These are phyloP conservation scores for Aspergillus texensis DNA, from an alignment of 2,329 filamentous ascomycete genomes.

Conservation along the genomic window DNA sequence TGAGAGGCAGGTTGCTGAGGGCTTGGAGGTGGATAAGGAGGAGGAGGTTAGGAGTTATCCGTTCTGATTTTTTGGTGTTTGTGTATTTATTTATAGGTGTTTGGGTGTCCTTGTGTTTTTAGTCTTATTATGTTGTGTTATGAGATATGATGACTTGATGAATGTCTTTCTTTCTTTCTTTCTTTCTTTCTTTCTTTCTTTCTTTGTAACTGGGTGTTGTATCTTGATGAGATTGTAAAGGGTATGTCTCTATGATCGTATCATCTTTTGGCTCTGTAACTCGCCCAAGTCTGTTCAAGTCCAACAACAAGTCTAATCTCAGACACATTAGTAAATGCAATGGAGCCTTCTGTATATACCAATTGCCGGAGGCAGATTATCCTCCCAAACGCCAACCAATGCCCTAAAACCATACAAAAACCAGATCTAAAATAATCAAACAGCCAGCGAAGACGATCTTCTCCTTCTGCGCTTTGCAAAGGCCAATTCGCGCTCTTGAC, in stretches of 20 bases:
- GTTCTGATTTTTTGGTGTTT: conserved; percentile 47
- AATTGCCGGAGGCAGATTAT: neutral
- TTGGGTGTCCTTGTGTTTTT: neutral
- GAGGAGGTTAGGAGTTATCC: conserved; percentile 66
- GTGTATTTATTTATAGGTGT: conserved; percentile 2
- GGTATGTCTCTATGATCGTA: neutral
- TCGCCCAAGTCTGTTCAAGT: neutral
- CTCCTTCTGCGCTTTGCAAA: conserved; percentile 37
- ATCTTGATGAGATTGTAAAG: neutral
- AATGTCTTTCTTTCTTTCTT: neutral
- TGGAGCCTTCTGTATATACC: neutral
- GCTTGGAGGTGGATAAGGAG: conserved; percentile 64
- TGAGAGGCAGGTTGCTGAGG: conserved; percentile 69
- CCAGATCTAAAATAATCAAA: neutral
- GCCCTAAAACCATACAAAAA: neutral
- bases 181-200: neutral
- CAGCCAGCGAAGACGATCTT: conserved; percentile 17
- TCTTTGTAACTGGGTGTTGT: neutral
- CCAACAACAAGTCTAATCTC: neutral
- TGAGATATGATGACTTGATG: neutral
- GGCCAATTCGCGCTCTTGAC: conserved; percentile 68
- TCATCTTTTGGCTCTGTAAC: neutral
- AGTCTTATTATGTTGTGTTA: neutral
- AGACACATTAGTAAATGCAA: neutral
- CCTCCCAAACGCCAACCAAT: neutral